phyloP scores from a whole-genome alignment of 2,329 filamentous ascomycete genomes.

The Claviceps fusiformis region DNA sequence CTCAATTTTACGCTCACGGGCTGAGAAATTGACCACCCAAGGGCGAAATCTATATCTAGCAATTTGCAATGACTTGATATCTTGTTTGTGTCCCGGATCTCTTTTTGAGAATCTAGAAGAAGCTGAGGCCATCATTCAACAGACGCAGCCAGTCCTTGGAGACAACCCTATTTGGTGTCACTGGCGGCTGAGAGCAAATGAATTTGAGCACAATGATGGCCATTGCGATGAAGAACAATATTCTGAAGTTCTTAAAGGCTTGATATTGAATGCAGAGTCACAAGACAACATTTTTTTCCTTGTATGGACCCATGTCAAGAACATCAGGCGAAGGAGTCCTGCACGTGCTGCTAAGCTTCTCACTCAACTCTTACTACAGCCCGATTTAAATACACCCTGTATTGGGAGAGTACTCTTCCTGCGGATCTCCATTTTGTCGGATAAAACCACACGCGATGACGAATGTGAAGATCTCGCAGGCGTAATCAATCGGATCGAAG shows the following conservation, averaged over 20 bases:
- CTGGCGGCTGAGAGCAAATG: constrained; percentile 54
- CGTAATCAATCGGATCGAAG: constrained; percentile 23
- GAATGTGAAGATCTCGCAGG: constrained; percentile 12
- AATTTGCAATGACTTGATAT: constrained; percentile 51
- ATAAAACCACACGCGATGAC: constrained; percentile 21
- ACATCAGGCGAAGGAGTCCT: constrained; percentile 42
- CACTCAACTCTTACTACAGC: constrained; percentile 48
- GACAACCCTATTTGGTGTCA: constrained; percentile 53
- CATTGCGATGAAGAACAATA: constrained; percentile 25
- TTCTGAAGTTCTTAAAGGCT: constrained; percentile 39
- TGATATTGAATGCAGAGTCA: constrained; percentile 46
- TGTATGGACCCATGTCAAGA: constrained; percentile 54
- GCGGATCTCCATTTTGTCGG: constrained; percentile 51
- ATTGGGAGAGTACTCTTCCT: constrained; percentile 57
- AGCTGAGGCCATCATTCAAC: constrained; percentile 42
- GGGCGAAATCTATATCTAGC: constrained; percentile 51
- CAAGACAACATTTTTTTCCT: constrained; percentile 52
- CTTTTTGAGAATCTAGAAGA: constrained; percentile 30
- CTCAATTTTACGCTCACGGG: constrained; percentile 38
- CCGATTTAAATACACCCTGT: constrained; percentile 44
- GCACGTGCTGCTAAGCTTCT: constrained; percentile 37
- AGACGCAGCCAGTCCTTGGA: constrained; percentile 49
- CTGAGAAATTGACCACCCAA: constrained; percentile 43
- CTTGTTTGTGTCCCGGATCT: constrained; percentile 35
- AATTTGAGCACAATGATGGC: constrained; percentile 28